Base-by-base conservation (phyloP, 345 rosid species). In the Eucalyptus polybractea region DNA sequence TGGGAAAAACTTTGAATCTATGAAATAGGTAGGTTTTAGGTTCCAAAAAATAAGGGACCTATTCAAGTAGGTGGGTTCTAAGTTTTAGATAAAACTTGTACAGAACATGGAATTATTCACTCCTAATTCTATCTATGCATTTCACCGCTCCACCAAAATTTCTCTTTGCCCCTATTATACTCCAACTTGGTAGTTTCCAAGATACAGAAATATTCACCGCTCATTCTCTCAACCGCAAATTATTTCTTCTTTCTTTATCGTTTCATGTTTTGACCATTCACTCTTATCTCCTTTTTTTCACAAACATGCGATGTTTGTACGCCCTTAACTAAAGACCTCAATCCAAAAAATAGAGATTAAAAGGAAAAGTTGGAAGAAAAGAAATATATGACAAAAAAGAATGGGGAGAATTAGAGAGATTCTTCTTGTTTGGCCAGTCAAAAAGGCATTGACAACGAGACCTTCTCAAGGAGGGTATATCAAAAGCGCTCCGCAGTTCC, bases 31-130 rank as follows among this genome's bases (percentile, higher is more conserved):
- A 56, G 29, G 29, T 56, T 56, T 0, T 24, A 22, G 29, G 3
- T 56, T 56, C 2, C 0, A 56, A 24, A 56, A 56, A 2, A 24
- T 24, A 56, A 56, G 0, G 0, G 2, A 56, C 0, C 1, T 24
- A 10, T 56, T 56, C 0, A 9, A 56, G 6, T 0, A 0, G 3
- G 0, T 56, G 12, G 0, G 0, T 56, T 56, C 13, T 0, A 56
- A 0, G 1, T 56, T 56, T 24, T 0, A 56, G 1, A 0, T 24
- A 24, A 0, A 24, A 56, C 6, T 0, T 9, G 1, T 10, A 56
- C 2, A 0, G 0, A 24, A 56, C 0, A 0, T 56, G 3, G 0
- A 56, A 56, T 0, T 0, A 0, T 22, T 56, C 13, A 24, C 29
- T 24, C 29, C 13, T 22, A 56, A 22, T 14, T 13, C 3, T 0